phyloP scores from a whole-genome alignment of 768 basidiomycete species.

The Hebeloma cylindrosporum region DNA sequence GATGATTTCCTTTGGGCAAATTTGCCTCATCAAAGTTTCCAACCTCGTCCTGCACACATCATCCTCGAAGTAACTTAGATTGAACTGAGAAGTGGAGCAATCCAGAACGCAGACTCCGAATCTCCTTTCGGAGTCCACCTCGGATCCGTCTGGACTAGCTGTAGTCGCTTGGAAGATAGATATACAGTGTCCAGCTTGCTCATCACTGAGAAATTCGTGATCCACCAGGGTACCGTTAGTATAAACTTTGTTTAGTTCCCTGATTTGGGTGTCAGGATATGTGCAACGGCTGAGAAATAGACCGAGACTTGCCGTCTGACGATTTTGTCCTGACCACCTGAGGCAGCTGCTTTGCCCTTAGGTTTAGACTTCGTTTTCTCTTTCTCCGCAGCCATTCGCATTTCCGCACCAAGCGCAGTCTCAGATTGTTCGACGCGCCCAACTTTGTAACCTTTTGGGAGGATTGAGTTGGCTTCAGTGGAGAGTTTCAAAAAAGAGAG shows the following conservation, averaged over 20 bases:
- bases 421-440: slow-evolving; percentile 97
- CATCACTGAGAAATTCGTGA: slow-evolving; percentile 81
- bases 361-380: slow-evolving; percentile 43
- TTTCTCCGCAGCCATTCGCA: slow-evolving; percentile 82
- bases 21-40: slow-evolving; percentile 90
- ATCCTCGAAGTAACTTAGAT: slow-evolving; percentile 85
- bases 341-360: slow-evolving; percentile 56
- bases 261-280: slow-evolving; percentile 20
- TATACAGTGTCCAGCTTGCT: slow-evolving; percentile 94
- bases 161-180: slow-evolving; percentile 71
- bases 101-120: slow-evolving; percentile 94
- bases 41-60: slow-evolving; percentile 90
- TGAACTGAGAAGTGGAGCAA: slow-evolving; percentile 94
- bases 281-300: background rate
- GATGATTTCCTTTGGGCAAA: slow-evolving; percentile 88
- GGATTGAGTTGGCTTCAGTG: background rate
- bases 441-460: slow-evolving; percentile 86
- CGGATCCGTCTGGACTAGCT: slow-evolving; percentile 34
- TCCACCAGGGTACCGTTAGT: slow-evolving; percentile 97
- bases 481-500: background rate
- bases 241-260: slow-evolving; percentile 92
- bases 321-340: slow-evolving; percentile 78
- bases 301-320: slow-evolving; percentile 61
- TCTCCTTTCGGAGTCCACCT: slow-evolving; percentile 38
- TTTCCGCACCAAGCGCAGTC: slow-evolving; percentile 95